A percentile compares a stretch with the other conserved stretches of the same genome.
These are phyloP conservation scores for Hevea brasiliensis DNA, from an alignment of 345 rosid species.

Conservation along the genomic window DNA sequence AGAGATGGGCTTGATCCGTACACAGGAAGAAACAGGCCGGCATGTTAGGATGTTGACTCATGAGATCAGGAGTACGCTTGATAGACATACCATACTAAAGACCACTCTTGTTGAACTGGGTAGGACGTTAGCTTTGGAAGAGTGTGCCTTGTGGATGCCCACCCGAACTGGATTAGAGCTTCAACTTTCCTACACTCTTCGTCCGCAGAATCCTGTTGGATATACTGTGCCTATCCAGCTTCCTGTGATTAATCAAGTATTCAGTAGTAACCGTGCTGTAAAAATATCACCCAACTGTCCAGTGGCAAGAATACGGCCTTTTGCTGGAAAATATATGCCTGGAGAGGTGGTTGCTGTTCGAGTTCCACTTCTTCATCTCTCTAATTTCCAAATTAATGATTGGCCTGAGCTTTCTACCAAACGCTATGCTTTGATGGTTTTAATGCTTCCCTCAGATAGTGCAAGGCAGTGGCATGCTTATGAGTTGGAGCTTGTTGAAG, in stretches of 20 bases:
- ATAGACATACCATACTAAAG: conserved; percentile 83
- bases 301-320: conserved; percentile 78
- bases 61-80: conserved; percentile 94
- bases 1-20: conserved; percentile 96
- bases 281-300: conserved; percentile 91
- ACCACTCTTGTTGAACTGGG: conserved; percentile 96
- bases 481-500: conserved; percentile 98
- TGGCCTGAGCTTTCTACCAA: conserved; percentile 99
- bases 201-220: conserved; percentile 89
- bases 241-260: conserved; percentile 92
- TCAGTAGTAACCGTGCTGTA: conserved; percentile 62
- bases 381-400: conserved; percentile 91
- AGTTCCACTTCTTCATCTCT: conserved; percentile 94
- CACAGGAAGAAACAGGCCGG: conserved; percentile 95
- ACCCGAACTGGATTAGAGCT: conserved; percentile 94
- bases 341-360: conserved; percentile 97
- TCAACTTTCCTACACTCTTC: conserved; percentile 89
- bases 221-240: conserved; percentile 96
- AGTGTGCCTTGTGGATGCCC: conserved; percentile 99
- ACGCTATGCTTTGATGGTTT: conserved; percentile 91
- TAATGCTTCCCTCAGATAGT: conserved; percentile 98
- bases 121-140: conserved; percentile 86
- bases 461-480: conserved; percentile 99
- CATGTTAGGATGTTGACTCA: conserved; percentile 98
- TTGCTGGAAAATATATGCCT: conserved; percentile 73